Conservation (phyloP, 108 stramenopile species). For the Pseudonitzschia multiseries region DNA sequence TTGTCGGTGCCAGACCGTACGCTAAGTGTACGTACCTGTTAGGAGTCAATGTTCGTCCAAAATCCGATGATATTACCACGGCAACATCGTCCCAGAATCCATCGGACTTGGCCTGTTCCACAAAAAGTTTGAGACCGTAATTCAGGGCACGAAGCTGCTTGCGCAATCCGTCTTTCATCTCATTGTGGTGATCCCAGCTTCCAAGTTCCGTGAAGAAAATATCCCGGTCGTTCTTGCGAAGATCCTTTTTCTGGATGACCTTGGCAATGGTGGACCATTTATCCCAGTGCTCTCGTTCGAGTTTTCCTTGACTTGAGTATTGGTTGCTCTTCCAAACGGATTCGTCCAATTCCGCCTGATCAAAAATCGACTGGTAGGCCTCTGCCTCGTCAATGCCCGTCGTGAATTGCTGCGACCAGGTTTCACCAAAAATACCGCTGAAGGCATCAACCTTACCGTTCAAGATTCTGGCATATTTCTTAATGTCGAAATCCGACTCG, state of each 20-base stretch:
- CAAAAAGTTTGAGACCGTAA: slow-evolving; percentile 46
- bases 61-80: slow-evolving; percentile 60
- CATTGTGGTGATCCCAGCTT: slow-evolving; percentile 61
- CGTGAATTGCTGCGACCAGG: not conserved
- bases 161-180: slow-evolving; percentile 29
- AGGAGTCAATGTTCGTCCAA: slow-evolving; percentile 68
- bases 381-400: slow-evolving; percentile 7
- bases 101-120: slow-evolving; percentile 46
- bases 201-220: slow-evolving; percentile 59
- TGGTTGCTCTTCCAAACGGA: not conserved
- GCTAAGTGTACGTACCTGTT: slow-evolving; percentile 54
- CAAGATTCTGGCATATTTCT: slow-evolving; percentile 30
- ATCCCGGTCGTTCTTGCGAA: slow-evolving; percentile 56
- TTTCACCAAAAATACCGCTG: slow-evolving; percentile 8
- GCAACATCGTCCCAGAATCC: slow-evolving; percentile 54
- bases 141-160: slow-evolving; percentile 42
- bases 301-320: not conserved
- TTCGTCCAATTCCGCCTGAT: not conserved
- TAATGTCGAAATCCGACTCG: slow-evolving; percentile 25
- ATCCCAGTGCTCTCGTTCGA: slow-evolving; percentile 1
- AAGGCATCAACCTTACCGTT: slow-evolving; percentile 37
- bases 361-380: not conserved
- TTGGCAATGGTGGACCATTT: slow-evolving; percentile 38
- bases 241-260: slow-evolving; percentile 37
- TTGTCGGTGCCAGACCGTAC: slow-evolving; percentile 17